A percentile compares a stretch with the other conserved stretches of the same genome.
These are phyloP conservation scores for Fusarium odoratissimum DNA, from an alignment of 2,329 filamentous ascomycete genomes.

Conservation along the genomic window DNA sequence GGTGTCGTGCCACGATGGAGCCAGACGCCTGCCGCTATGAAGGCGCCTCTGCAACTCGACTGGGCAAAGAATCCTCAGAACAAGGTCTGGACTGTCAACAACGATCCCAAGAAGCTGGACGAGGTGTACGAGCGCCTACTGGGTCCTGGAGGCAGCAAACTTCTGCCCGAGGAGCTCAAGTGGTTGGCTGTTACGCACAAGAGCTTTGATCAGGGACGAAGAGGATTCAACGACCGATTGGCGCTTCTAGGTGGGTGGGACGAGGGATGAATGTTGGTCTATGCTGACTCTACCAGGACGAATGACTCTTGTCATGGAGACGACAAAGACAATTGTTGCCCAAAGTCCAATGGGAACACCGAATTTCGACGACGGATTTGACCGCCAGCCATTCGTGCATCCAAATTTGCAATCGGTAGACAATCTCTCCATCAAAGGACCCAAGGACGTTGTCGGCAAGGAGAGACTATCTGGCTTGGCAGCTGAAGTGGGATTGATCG, in stretches of 20 bases:
- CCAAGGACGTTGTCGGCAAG: conserved; percentile 71
- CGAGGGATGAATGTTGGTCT: not conserved
- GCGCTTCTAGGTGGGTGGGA: conserved; percentile 79
- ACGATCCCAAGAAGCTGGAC: conserved; percentile 78
- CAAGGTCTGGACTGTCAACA: conserved; percentile 76
- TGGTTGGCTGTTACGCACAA: conserved; percentile 98
- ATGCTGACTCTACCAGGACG: conserved; percentile 47
- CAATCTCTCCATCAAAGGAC: conserved; percentile 72
- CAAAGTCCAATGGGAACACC: conserved; percentile 46
- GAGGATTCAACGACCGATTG: conserved; percentile 93
- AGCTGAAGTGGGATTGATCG: conserved; percentile 74
- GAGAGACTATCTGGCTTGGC: conserved; percentile 76
- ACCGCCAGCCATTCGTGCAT: conserved; percentile 75
- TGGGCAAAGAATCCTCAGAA: conserved; percentile 64
- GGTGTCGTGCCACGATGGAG: conserved; percentile 70
- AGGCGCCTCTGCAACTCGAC: conserved; percentile 74
- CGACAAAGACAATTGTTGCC: conserved; percentile 53
- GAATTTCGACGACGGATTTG: conserved; percentile 58
- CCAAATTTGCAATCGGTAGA: conserved; percentile 77
- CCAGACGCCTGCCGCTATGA: conserved; percentile 76
- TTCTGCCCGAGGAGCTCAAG: conserved; percentile 91
- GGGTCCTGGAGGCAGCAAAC: conserved; percentile 75
- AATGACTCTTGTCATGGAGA: conserved; percentile 53
- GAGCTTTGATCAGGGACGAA: conserved; percentile 94
- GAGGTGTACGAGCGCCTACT: conserved; percentile 81